A percentile compares a stretch with the other conserved stretches of the same genome.
Evolutionary conservation across 192 early-diverging fungal species (phyloP).

Genomic region (Linnemannia exigua): DNA sequence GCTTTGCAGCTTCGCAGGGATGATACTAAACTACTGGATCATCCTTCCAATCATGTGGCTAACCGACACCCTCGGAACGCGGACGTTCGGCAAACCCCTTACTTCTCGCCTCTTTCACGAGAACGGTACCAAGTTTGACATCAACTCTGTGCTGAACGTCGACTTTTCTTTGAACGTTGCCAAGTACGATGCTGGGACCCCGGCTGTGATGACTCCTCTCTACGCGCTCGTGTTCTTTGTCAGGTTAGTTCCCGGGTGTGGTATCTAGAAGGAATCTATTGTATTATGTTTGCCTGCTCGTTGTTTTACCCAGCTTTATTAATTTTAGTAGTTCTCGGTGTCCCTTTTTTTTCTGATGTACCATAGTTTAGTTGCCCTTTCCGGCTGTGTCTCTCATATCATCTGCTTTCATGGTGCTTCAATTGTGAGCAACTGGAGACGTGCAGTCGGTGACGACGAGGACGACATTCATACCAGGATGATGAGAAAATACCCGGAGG

Average conservation of each 20-base stretch:
- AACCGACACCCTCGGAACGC: conserved; percentile 37
- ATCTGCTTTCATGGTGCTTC: conserved; percentile 73
- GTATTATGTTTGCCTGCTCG: not conserved
- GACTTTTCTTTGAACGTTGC: conserved; percentile 30
- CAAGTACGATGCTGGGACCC: conserved; percentile 55
- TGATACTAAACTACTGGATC: conserved; percentile 27
- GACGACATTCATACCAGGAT: conserved; percentile 56
- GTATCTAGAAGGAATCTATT: no score
- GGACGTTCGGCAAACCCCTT: conserved; percentile 5
- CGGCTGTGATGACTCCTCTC: conserved; percentile 61
- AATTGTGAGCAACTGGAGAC: conserved; percentile 55
- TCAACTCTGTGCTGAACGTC: conserved; percentile 51
- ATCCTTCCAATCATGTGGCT: conserved; percentile 24
- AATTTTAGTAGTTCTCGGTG: not conserved
- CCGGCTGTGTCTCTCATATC: conserved; percentile 65
- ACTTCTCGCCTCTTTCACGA: conserved; percentile 1
- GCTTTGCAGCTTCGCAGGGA: conserved; percentile 16
- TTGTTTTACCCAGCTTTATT: not conserved
- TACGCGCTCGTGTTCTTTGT: conserved; percentile 54
- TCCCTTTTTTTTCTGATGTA: not conserved
- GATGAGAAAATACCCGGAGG: conserved; percentile 59
- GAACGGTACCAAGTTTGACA: conserved; percentile 7
- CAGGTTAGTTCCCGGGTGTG: not conserved
- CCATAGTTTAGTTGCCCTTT: conserved; percentile 65
- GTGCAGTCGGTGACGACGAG: not conserved